Percentiles rank a stretch among this genome's conserved stretches.
Conservation (phyloP, 768 basidiomycete species). For the Pleurotus pulmonarius region DNA sequence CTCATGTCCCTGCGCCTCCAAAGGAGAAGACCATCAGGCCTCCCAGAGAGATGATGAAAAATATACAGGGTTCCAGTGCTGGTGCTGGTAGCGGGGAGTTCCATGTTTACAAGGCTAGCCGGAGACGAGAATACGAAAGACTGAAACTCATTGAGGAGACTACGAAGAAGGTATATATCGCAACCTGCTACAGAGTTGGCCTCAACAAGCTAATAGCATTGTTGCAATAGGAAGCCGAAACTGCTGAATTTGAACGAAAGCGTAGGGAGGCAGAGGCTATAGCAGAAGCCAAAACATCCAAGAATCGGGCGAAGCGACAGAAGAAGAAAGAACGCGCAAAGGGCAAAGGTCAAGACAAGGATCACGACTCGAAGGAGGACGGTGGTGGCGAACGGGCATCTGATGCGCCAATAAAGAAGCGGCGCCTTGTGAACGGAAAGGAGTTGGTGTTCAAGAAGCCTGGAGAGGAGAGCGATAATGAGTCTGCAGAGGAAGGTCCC, state of each 20-base stretch:
- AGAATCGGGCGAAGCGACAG: conserved; percentile 90
- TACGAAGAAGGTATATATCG: conserved; percentile 57
- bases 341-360: conserved; percentile 28
- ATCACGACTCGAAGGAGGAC: conserved; percentile 17
- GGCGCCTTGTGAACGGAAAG: conserved; percentile 75
- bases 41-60: conserved; percentile 97
- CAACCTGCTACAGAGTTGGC: too few species aligned
- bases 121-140: conserved; percentile 93
- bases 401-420: conserved; percentile 65
- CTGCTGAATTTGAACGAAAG: conserved; percentile 71
- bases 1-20: conserved; percentile 72
- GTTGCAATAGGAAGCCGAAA: conserved; percentile 57
- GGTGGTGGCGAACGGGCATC: conserved; percentile 19
- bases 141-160: conserved; percentile 87
- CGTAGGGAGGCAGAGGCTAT: conserved; percentile 65
- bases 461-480: conserved; percentile 34
- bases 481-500: conserved; percentile 17
- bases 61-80: conserved; percentile 96
- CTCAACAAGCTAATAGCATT: too few species aligned
- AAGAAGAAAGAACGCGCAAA: conserved; percentile 84
- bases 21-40: conserved; percentile 81
- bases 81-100: conserved; percentile 98
- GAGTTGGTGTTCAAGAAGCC: conserved; percentile 55
- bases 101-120: conserved; percentile 95
- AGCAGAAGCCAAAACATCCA: conserved; percentile 87